A percentile compares a stretch with the other conserved stretches of the same genome.
Conservation (phyloP, 768 basidiomycete species). For the Gymnopilus junonius region DNA sequence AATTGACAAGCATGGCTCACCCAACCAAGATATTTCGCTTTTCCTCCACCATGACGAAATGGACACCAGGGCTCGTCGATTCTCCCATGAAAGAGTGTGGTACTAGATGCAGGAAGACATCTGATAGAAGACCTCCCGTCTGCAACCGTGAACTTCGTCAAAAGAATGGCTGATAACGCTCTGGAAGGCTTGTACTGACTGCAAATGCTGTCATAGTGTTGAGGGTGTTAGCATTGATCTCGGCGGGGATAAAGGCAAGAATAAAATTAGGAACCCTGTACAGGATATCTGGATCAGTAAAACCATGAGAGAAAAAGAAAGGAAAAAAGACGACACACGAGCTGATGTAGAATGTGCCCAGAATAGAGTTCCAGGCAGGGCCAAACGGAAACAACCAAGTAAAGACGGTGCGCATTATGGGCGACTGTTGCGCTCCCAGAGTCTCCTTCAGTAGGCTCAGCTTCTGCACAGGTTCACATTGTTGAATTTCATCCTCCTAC, state of each 20-base stretch:
- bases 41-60: slow-evolving; percentile 86
- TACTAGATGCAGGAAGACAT: slow-evolving; percentile 90
- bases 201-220: slow-evolving; percentile 97
- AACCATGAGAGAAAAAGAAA: neutral
- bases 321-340: slow-evolving; percentile 62
- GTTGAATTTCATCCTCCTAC: slow-evolving; percentile 46
- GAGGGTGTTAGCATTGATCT: slow-evolving; percentile 82
- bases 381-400: slow-evolving; percentile 87
- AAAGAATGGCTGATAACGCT: slow-evolving; percentile 17
- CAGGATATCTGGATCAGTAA: slow-evolving; percentile 8
- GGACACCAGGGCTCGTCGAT: slow-evolving; percentile 70
- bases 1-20: slow-evolving; percentile 42
- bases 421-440: slow-evolving; percentile 68
- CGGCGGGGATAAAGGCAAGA: slow-evolving; percentile 89
- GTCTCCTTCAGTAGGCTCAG: slow-evolving; percentile 64
- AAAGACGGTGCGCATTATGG: slow-evolving; percentile 81
- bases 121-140: slow-evolving; percentile 91
- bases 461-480: slow-evolving; percentile 43
- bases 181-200: slow-evolving; percentile 45
- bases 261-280: slow-evolving; percentile 90
- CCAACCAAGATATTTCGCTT: slow-evolving; percentile 91
- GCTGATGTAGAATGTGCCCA: slow-evolving; percentile 96
- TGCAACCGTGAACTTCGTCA: slow-evolving; percentile 29
- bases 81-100: slow-evolving; percentile 94
- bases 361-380: slow-evolving; percentile 86